Evolutionary conservation across 2,329 filamentous ascomycete species (phyloP), one percentile per base, ranked within the genome.

Genomic region (Neopestalotiopsis sp.): DNA sequence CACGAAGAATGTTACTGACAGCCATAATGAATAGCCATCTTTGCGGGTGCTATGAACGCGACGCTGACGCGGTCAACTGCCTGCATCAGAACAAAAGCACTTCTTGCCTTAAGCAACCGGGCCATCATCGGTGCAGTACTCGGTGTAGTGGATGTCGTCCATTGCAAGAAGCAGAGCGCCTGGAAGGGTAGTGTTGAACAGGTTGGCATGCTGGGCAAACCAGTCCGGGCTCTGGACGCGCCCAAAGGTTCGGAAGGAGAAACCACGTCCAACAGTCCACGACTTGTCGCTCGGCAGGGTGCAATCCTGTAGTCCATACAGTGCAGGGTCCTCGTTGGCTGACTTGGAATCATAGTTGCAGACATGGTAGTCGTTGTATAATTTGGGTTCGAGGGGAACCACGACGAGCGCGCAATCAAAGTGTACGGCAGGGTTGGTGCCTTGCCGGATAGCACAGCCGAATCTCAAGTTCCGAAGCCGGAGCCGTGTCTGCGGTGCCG

Each of bases 201-300:
- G 59, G 10, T 17, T 6, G 7, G 61, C 49, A 4, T 24, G 40
- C 20, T 12, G 40, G 20, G 6, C 34, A 12, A 64, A 64, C 61
- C 42, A 45, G 20, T n/a, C 20, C 4, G n/a, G 12, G 3, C 32
- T 9, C 2, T 17, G n/a, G 17, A 64, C 61, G 14, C 38, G 38
- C 13, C 38, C 61, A 2, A 64, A n/a, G 28, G 61, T 64, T 34
- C 49, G 61, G 61, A 64, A 64, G 38, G 38, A 49, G 61, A 28
- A 64, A 7, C 61, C 61, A 4, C 12, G 17, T 24, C 61, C 40
- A 4, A n/a, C 4, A 17, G 61, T 20, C 20, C 38, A 32, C 34
- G 34, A 56, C 30, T 59, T 20, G 17, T 52, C 45, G 45, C n/a
- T 52, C 3, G 45, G 45, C 3, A 59, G 24, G 10, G n/a, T 28